Conservation (phyloP, 169 alveolate genomes). For the Pseudocohnilembus persalinus region DNA sequence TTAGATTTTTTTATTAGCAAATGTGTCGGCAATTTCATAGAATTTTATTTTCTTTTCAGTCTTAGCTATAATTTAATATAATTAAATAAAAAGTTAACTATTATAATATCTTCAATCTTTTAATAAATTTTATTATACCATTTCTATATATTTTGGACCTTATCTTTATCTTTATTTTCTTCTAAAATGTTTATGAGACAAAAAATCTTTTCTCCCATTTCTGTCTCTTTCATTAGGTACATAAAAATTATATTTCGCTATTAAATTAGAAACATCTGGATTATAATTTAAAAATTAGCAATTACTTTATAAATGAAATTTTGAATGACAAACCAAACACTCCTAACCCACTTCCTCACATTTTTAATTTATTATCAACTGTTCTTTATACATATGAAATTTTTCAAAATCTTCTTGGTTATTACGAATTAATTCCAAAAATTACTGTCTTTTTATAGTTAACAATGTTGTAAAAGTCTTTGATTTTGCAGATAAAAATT, state of each 20-base stretch:
- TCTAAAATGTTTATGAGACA: not conserved
- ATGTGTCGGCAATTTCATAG: too few species aligned
- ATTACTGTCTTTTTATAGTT: not conserved
- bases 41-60: too few species aligned
- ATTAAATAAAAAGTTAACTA: too few species aligned
- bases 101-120: too few species aligned
- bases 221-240: not conserved
- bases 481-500: not conserved
- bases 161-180: not conserved
- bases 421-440: not conserved
- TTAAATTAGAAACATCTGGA: not conserved
- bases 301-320: not conserved
- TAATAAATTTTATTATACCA: too few species aligned
- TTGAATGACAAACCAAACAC: not conserved
- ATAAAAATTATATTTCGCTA: too few species aligned
- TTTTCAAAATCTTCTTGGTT: not conserved
- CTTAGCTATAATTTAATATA: too few species aligned
- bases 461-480: not conserved
- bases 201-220: not conserved
- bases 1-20: too few species aligned
- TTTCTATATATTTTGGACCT: too few species aligned
- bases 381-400: not conserved
- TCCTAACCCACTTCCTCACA: not conserved
- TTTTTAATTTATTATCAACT: not conserved
- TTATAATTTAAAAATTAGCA: not conserved